Conservation (phyloP, 2,329 filamentous ascomycete species). For the Diaporthe vexans region DNA sequence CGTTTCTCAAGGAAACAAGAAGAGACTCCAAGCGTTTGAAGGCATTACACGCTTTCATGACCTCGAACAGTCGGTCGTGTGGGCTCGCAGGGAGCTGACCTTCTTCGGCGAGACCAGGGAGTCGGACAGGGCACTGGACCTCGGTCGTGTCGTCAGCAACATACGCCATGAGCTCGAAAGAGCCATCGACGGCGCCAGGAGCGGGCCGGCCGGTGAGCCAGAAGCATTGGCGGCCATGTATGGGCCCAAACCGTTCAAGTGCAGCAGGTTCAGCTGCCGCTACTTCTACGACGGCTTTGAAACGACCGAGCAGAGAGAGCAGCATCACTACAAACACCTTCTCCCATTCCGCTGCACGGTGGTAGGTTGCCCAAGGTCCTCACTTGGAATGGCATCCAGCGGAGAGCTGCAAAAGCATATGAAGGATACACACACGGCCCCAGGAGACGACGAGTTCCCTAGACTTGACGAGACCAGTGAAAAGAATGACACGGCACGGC, state of each 20-base stretch:
- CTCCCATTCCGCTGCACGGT: slow-evolving; percentile 52
- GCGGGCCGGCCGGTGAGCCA: slow-evolving; percentile 41
- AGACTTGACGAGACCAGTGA: not conserved
- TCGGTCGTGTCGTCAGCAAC: not conserved
- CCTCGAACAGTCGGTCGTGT: not conserved
- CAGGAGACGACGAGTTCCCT: slow-evolving; percentile 5
- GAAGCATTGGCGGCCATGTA: slow-evolving; percentile 47
- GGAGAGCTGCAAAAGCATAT: not conserved
- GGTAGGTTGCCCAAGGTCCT: not conserved
- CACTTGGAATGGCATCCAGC: not conserved
- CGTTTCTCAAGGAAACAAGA: slow-evolving; percentile 12
- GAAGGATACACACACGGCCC: not conserved
- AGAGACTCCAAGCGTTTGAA: not conserved
- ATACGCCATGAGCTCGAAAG: slow-evolving; percentile 36
- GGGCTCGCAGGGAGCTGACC: not conserved
- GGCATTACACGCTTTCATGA: not conserved
- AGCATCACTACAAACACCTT: slow-evolving; percentile 53
- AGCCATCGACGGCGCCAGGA: not conserved
- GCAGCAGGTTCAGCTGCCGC: slow-evolving; percentile 53
- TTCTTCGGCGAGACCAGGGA: slow-evolving; percentile 15
- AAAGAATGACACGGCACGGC: not conserved
- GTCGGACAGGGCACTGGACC: slow-evolving; percentile 1
- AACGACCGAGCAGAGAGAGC: slow-evolving; percentile 48
- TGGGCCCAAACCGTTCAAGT: slow-evolving; percentile 55
- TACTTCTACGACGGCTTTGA: slow-evolving; percentile 58